These are phyloP conservation scores for Phaffomyces antillensis DNA, from an alignment of 805 yeast genomes.

Conservation along the genomic window DNA sequence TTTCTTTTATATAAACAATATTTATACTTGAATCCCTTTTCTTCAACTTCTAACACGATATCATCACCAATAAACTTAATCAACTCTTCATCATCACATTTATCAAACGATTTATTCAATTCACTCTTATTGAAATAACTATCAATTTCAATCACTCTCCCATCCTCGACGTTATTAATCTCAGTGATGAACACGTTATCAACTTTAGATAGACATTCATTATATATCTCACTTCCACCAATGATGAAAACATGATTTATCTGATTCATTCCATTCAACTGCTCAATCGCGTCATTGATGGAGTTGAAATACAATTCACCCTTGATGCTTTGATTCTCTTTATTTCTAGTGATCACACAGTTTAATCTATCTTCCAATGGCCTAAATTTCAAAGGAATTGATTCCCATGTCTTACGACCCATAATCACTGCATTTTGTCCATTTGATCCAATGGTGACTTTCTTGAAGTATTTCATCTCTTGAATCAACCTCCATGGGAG, in stretches of 20 bases:
- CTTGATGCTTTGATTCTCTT: conserved; percentile 6
- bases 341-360: conserved; percentile 59
- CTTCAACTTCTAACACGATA: conserved; percentile 24
- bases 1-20: conserved; percentile 52
- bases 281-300: conserved; percentile 35
- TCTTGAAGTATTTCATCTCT: conserved; percentile 81
- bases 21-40: conserved; percentile 47
- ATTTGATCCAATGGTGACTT: conserved; percentile 48
- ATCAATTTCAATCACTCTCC: conserved; percentile 46
- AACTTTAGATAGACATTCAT: conserved; percentile 38
- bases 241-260: conserved; percentile 69
- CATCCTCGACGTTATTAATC: conserved; percentile 29
- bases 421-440: conserved; percentile 73
- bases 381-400: conserved; percentile 77
- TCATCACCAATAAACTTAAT: conserved; percentile 29
- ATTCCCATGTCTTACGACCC: conserved; percentile 97
- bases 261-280: conserved; percentile 20
- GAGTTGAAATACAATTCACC: conserved; percentile 33
- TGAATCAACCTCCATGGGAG: conserved; percentile 83
- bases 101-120: conserved; percentile 29
- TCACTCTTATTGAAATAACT: conserved; percentile 46
- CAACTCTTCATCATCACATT: conserved; percentile 31
- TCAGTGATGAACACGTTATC: conserved; percentile 65
- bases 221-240: conserved; percentile 90
- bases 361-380: conserved; percentile 76